Base-by-base conservation (phyloP, 2,329 filamentous ascomycete genomes). In the Talaromyces sp. region DNA sequence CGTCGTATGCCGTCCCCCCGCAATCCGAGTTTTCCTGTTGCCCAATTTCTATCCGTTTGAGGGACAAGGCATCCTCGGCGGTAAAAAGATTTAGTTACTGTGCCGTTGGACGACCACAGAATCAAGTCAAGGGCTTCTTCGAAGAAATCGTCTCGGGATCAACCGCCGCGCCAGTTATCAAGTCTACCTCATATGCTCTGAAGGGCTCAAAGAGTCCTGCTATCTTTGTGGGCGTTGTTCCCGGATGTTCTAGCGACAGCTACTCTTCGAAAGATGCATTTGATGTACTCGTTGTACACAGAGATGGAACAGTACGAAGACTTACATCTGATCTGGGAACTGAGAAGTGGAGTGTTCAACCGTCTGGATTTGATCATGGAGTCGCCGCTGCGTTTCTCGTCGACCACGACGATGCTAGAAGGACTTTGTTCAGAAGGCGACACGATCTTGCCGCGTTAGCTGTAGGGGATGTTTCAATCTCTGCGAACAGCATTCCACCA, bases 1-100 rank as follows among this genome's bases (percentile, higher is more conserved):
- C 85, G 38, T 88, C 86, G 17, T 88, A 88, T 73, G 85, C 86
- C 61, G 78, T 88, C 17, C 85, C 87, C 40, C 86, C 87, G 31
- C 83, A 87, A 71, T 83, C 85, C 27, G 81, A 79, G 17, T 85
- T 88, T 72, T 80, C 82, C 63, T 84, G 84, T 61, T 79, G 83
- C 38, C 86, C 87, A 61, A 86, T 81, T 72, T 89, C 86, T 27
- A 79, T 88, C 53, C 84, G 85, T 72, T 78, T 80, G 68, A 85
- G 83, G 72, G 73, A 79, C 53, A 71, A 75, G 34, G 79, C 79
- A 36, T 79, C 77, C 40, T 75, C 75, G 11, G 70, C 74, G 2
- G 77, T 82, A 1, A 82, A 81, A 64, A 81, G 87, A 70, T 83
- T 83, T 62, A 88, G 86, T 22, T 89, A 87, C 72, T 82, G 82